A percentile compares a stretch with the other conserved stretches of the same genome.
Evolutionary conservation across 2,329 filamentous ascomycete species (phyloP).

Genomic region (Monosporascus sp.): DNA sequence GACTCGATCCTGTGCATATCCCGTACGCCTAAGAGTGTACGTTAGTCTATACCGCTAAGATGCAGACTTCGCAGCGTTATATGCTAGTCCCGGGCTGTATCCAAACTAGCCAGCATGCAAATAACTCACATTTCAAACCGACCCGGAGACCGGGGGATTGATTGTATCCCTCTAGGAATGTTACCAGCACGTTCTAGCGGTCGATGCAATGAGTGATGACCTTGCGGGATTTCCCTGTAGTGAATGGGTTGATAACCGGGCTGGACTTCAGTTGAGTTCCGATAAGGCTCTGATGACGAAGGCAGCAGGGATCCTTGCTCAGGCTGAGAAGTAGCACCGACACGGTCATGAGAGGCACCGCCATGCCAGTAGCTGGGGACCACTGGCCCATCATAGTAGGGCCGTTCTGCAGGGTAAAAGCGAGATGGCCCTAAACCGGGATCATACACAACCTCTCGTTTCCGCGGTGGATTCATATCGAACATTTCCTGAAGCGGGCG

Average conservation of each 20-base stretch:
- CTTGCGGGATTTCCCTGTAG: constrained; percentile 10
- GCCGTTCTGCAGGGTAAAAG: neutral
- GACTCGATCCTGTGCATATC: neutral
- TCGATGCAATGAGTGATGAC: constrained; percentile 5
- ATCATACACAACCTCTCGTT: neutral
- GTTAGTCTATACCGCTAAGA: neutral
- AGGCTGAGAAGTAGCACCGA: constrained; percentile 2
- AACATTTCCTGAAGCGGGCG: neutral
- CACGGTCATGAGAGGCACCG: constrained; percentile 2
- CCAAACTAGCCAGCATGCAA: neutral
- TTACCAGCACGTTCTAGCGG: constrained; percentile 8
- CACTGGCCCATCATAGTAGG: neutral
- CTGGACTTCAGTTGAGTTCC: neutral
- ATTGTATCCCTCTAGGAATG: constrained; percentile 6
- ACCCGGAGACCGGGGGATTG: constrained; percentile 4
- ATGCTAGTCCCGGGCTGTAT: neutral
- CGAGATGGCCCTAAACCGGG: neutral
- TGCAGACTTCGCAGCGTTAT: neutral
- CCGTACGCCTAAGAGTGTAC: neutral
- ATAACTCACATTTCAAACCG: constrained; percentile 18
- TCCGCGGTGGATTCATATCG: neutral
- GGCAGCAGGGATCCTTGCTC: constrained; percentile 7
- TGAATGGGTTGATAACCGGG: constrained; percentile 3
- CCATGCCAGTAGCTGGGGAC: constrained; percentile 5
- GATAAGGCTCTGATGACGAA: constrained; percentile 3